phyloP scores from a whole-genome alignment of 2,329 filamentous ascomycete genomes.

The Xylariaceae sp. region DNA sequence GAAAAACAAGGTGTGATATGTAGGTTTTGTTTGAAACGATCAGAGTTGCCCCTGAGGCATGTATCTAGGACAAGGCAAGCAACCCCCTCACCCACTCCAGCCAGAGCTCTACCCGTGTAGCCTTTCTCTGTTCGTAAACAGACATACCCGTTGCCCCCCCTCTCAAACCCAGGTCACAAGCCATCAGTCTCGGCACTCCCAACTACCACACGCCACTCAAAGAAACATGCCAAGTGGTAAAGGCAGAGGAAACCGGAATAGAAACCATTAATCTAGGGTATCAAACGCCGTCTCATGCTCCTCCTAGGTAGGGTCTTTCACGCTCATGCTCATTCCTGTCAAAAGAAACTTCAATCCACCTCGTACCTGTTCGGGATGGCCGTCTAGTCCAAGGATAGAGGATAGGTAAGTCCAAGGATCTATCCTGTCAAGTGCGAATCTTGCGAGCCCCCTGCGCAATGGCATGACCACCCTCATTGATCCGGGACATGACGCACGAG shows the following conservation, averaged over 20 bases:
- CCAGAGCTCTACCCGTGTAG: too few species aligned
- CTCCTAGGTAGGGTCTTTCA: neutral
- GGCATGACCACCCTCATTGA: slow-evolving; percentile 41
- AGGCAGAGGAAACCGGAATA: neutral
- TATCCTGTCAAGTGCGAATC: slow-evolving; percentile 31
- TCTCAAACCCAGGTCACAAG: neutral
- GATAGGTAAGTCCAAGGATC: neutral
- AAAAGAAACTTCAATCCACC: neutral
- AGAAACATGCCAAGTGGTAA: neutral
- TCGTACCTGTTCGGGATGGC: neutral
- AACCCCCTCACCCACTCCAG: too few species aligned
- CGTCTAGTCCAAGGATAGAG: neutral
- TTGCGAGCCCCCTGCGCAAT: slow-evolving; percentile 53
- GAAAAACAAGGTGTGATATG: neutral
- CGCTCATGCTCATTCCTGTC: neutral
- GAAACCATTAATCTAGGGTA: neutral
- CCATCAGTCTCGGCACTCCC: neutral
- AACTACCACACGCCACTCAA: neutral
- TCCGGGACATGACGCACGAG: slow-evolving; percentile 82
- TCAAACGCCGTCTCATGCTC: neutral
- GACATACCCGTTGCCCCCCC: too few species aligned
- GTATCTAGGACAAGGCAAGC: too few species aligned
- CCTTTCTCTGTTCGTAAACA: too few species aligned
- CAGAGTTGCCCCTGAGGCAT: too few species aligned
- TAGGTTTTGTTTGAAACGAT: too few species aligned